Conservation (phyloP, 441 rosid genomes). For the Aquilaria agallochum region DNA sequence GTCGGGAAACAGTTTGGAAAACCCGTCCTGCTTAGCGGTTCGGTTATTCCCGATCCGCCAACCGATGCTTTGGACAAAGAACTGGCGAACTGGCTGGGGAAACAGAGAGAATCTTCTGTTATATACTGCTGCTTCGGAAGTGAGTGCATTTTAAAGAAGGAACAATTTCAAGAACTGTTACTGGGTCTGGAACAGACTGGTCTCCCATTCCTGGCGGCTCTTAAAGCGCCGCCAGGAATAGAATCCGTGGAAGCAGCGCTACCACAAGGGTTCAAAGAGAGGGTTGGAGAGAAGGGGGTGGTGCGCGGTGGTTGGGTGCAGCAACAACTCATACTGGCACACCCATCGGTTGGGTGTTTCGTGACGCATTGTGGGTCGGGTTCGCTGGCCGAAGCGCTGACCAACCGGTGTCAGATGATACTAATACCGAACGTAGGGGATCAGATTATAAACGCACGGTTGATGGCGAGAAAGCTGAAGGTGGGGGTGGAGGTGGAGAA, state of each 20-base stretch:
- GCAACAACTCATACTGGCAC: conserved; percentile 35
- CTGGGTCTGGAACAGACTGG: conserved; percentile 22
- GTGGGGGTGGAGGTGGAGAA: conserved; percentile 42
- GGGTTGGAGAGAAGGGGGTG: conserved; percentile 15
- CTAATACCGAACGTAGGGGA: conserved; percentile 24
- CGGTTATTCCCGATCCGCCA: conserved; percentile 3
- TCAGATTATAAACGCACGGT: conserved; percentile 5
- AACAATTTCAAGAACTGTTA: conserved; percentile 22
- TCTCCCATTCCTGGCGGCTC: conserved; percentile 19
- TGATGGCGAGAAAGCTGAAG: conserved; percentile 2
- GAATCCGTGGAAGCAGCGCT: conserved; percentile 16
- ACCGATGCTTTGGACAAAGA: conserved; percentile 1
- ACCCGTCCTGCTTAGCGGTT: conserved; percentile 16
- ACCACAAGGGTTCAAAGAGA: conserved; percentile 14
- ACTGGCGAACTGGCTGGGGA: conserved; percentile 10
- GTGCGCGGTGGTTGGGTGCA: conserved; percentile 38
- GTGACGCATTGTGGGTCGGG: conserved; percentile 42
- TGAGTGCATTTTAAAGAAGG: conserved; percentile 9
- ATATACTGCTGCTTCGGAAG: conserved; percentile 21
- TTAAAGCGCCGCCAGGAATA: conserved; percentile 21
- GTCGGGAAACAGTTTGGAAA: conserved; percentile 7
- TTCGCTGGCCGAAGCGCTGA: conserved; percentile 9
- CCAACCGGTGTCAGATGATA: conserved; percentile 18
- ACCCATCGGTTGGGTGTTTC: conserved; percentile 47
- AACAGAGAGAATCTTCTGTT: background rate